Evolutionary conservation across 179 eudicot genomes (phyloP).

Genomic region (Silene coronaria): DNA sequence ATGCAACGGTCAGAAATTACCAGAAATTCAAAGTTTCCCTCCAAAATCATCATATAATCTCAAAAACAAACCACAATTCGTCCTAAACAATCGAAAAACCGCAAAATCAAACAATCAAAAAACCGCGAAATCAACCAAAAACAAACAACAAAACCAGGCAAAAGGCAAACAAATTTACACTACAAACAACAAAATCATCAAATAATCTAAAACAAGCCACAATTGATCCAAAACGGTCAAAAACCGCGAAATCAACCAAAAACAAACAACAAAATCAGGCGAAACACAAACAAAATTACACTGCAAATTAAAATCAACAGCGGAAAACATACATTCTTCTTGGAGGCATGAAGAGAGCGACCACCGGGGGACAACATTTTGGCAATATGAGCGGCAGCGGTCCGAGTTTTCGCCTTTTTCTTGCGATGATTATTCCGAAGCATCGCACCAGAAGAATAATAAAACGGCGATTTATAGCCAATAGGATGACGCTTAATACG

Average conservation of each 20-base stretch:
- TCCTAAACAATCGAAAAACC: conserved; percentile 1
- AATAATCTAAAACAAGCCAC: not conserved
- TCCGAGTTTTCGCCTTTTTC: conserved; percentile 58
- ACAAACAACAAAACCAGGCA: not conserved
- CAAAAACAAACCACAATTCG: not conserved
- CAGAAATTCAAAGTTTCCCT: conserved; percentile 13
- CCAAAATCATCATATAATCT: conserved; percentile 7
- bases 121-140: not conserved
- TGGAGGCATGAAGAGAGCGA: conserved; percentile 31
- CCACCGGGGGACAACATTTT: conserved; percentile 62
- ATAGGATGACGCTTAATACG: conserved; percentile 57
- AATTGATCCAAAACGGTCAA: not conserved
- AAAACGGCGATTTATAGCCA: conserved; percentile 36
- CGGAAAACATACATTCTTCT: conserved; percentile 32
- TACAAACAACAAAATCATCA: not conserved
- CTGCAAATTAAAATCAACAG: not conserved
- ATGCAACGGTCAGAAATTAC: conserved; percentile 13
- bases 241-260: not conserved
- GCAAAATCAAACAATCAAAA: not conserved
- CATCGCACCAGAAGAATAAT: conserved; percentile 31
- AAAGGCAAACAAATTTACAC: not conserved
- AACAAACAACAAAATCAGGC: not conserved
- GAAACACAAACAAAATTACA: not conserved
- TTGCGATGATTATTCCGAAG: conserved; percentile 41
- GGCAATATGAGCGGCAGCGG: conserved; percentile 84